Conservation (phyloP, 441 rosid genomes). For the Euphorbia schlechtendalii region DNA sequence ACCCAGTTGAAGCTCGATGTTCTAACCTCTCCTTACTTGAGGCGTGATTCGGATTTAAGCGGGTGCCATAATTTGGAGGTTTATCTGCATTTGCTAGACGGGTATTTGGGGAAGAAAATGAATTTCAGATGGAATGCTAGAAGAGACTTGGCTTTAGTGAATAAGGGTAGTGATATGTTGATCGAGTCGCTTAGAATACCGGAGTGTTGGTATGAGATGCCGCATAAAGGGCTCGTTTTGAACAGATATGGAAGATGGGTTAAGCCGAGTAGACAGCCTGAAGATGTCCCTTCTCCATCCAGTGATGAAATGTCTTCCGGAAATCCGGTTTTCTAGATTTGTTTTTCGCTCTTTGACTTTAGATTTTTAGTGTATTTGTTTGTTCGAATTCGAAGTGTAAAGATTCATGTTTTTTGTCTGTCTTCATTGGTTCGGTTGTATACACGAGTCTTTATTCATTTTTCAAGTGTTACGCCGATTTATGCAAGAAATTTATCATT, state of each 20-base stretch:
- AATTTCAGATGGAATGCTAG: slow-evolving; percentile 49
- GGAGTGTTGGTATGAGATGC: slow-evolving; percentile 51
- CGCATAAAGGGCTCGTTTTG: slow-evolving; percentile 56
- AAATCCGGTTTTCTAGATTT: neutral
- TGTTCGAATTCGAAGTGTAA: neutral
- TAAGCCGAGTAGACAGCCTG: slow-evolving; percentile 36
- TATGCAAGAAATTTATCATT: too few species aligned
- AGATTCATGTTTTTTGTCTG: neutral
- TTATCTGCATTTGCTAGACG: slow-evolving; percentile 65
- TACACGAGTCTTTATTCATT: neutral
- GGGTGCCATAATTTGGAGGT: slow-evolving; percentile 48
- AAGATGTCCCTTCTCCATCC: slow-evolving; percentile 54
- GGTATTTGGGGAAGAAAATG: slow-evolving; percentile 37
- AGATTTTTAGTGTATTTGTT: neutral
- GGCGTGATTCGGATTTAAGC: slow-evolving; percentile 26
- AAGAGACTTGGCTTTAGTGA: slow-evolving; percentile 66
- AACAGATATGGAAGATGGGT: slow-evolving; percentile 61
- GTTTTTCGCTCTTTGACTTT: neutral
- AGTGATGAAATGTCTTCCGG: slow-evolving; percentile 9
- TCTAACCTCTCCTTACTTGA: slow-evolving; percentile 33
- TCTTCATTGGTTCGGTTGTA: neutral
- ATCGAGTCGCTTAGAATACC: slow-evolving; percentile 59
- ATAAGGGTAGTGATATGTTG: slow-evolving; percentile 58
- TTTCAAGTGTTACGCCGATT: neutral
- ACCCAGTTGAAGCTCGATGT: slow-evolving; percentile 26